Evolutionary conservation across 495 filamentous ascomycete species (phyloP), one percentile per base, ranked within the genome.

Genomic region (Aspergillus taichungensis): DNA sequence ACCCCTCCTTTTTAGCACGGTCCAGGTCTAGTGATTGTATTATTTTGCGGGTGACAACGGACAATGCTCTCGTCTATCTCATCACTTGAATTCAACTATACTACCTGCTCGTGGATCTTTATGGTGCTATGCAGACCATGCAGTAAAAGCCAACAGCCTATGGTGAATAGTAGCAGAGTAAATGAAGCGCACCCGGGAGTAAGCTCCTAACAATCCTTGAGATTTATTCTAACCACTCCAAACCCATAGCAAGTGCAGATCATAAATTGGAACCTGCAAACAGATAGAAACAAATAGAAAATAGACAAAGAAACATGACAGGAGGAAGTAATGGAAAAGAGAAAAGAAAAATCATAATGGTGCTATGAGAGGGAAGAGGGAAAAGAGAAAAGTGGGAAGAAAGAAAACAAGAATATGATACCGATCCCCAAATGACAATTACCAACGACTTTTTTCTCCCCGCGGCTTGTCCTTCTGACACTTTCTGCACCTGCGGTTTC

Each of bases 281-380:
- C 49, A 56, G 40, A 51, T 38, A 42, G 37, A 46, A 46, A 36
- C 46, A 51, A 27, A 46, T 51, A 30, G 40, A 49, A 36, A 55
- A 60, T 46, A 33, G 56, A 56, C 43, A 41, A 50, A 49, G 38
- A 49, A 59, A 56, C 36, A 39, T 36, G 31, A 51, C 39, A 54
- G 53, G 28, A 41, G 30, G 52, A 47, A 46, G 44, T 42, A 49
- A 45, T 37, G 34, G 45, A 45, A 51, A 43, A 48, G 52, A 51
- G 34, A 52, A 45, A 49, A 45, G 51, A 51, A 34, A 54, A 53
- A 47, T 48, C 48, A 47, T 46, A 43, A 43, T 45, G 8, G 24
- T 47, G 30, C 18, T 28, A 27, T 29, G 37, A 38, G 45, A 36
- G 48, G 10, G 29, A 49, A 33, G 30, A 51, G 42, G 42, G 39